phyloP scores from a whole-genome alignment of 2,329 filamentous ascomycete species.

The Aspergillus aculeatus region DNA sequence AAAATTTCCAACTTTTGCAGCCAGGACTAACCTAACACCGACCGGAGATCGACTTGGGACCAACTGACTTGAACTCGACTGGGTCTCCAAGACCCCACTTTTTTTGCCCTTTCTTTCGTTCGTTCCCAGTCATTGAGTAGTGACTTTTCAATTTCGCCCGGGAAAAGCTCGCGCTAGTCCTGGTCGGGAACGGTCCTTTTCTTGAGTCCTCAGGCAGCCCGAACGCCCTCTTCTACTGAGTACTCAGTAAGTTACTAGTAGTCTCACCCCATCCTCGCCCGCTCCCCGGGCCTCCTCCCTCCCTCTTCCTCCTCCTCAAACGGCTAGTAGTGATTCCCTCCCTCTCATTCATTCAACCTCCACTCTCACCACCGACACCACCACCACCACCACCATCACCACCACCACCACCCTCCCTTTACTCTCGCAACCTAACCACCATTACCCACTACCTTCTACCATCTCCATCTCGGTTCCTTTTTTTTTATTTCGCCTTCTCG shows the following conservation, averaged over 20 bases:
- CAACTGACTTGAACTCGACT: not conserved
- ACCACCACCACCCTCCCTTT: conserved; percentile 4
- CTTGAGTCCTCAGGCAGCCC: conserved; percentile 18
- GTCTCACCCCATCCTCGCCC: conserved; percentile 5
- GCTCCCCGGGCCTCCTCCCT: not conserved
- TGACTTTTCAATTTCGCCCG: conserved; percentile 1
- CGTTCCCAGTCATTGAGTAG: conserved; percentile 1
- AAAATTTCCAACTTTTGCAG: not conserved
- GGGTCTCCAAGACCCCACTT: not conserved
- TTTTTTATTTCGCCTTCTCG: not conserved
- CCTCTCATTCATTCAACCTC: conserved; percentile 16
- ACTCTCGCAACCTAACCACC: conserved; percentile 4
- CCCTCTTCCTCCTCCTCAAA: conserved; percentile 9
- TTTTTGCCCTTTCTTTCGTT: not conserved
- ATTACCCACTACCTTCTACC: not conserved
- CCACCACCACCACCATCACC: conserved; percentile 4
- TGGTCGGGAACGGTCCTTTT: conserved; percentile 4
- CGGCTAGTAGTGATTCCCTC: conserved; percentile 12
- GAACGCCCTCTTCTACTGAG: conserved; percentile 6
- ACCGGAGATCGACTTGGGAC: not conserved
- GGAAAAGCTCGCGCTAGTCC: not conserved
- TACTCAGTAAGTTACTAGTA: not conserved
- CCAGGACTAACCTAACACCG: not conserved
- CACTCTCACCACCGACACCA: conserved; percentile 9
- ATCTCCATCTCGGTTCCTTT: not conserved